Evolutionary conservation across 768 basidiomycete genomes (phyloP), one percentile per base, ranked within the genome.

Genomic region (Lactifluus volemus): DNA sequence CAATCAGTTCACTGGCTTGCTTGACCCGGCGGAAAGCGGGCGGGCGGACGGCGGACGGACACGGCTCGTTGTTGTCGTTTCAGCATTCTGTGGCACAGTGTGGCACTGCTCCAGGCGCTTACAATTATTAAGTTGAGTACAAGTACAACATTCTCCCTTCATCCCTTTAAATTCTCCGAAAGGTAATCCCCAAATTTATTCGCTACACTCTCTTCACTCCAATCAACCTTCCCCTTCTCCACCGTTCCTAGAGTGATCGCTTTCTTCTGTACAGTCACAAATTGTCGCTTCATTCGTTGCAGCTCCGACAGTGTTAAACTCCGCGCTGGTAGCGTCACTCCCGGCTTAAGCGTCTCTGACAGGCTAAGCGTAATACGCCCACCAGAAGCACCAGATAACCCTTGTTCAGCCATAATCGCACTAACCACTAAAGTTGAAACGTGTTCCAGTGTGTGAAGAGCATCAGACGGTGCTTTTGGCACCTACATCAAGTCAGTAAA

Each of bases 211-310:
- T 81, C 79, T 68, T 89, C 88, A 60, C 77, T 81, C 87, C 89
- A 93, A 65, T 89, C 84, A 32, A 93, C 84, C 17, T 70, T 70
- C 0, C 90, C 90, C 65, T 84, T 84, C 68, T 91, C 90, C 6
- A 83, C 88, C 15, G 85, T 85, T 14, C 90, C 90, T 7, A 91
- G 80, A 2, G 86, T 90, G 59, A 92, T 86, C 7, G 91, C 92
- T 67, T 92, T 93, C 70, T 89, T 92, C 71, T 98, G 93, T 38
- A 91, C 79, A 4, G 83, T 82, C 36, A 96, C 88, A 68, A 96
- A 98, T 71, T 98, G 94, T 47, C 95, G 79, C 71, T 96, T 98
- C 47, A 88, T 74, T 32, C 95, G 79, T 71, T 96, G 94, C 58
- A 97, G 77, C 73, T 96, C 92, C 0, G 89, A 85, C 6, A 98